Conservation (phyloP, 371 early-diverging fungal species). For the Conidiobolus incongruus region DNA sequence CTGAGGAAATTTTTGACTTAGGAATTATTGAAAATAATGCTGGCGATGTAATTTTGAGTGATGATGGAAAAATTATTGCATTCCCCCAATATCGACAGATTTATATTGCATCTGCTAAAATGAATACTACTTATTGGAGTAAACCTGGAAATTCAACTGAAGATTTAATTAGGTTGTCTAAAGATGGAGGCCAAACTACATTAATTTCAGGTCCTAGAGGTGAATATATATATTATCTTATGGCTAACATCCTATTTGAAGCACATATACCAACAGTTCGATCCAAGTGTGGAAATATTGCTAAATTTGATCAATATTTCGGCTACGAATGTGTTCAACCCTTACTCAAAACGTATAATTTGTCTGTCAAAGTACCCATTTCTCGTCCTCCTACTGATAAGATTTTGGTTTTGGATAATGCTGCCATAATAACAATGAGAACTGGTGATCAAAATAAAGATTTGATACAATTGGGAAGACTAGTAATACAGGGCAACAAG, state of each 20-base stretch:
- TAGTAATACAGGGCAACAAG: not conserved
- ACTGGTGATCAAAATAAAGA: not conserved
- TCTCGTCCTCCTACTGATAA: not conserved
- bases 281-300: not conserved
- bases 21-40: too few relatives aligned
- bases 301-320: not conserved
- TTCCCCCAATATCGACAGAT: not conserved
- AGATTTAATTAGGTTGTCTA: not conserved
- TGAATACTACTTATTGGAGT: not conserved
- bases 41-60: too few relatives aligned
- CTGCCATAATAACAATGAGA: not conserved
- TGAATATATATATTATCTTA: not conserved
- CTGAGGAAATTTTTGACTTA: too few relatives aligned
- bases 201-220: not conserved
- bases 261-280: not conserved
- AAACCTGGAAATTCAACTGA: not conserved
- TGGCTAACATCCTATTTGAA: not conserved
- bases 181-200: not conserved
- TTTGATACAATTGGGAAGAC: not conserved
- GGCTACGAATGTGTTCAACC: not conserved
- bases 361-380: not conserved
- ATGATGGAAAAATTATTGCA: not conserved
- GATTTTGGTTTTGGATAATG: not conserved
- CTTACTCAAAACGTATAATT: not conserved
- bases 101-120: not conserved